Percentiles rank a stretch among this genome's conserved stretches.
phyloP scores from a whole-genome alignment of 768 basidiomycete species.

The Hydnomerulius pinastri region DNA sequence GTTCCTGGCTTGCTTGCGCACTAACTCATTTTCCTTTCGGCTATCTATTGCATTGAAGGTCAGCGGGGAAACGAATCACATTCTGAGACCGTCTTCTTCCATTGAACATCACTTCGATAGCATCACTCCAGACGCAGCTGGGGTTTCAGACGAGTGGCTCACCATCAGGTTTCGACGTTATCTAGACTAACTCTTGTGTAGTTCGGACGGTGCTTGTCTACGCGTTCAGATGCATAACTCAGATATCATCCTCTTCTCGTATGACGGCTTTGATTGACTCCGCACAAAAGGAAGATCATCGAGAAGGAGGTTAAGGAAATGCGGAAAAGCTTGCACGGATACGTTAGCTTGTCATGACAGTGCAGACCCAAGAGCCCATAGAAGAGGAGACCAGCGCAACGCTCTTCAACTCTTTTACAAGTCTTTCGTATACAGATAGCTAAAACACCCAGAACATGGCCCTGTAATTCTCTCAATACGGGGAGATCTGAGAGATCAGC shows the following conservation, averaged over 20 bases:
- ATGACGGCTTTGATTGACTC: slow-evolving; percentile 95
- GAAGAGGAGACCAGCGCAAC: slow-evolving; percentile 71
- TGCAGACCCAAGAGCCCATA: slow-evolving; percentile 80
- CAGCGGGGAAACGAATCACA: slow-evolving; percentile 84
- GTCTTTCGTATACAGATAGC: too few species aligned
- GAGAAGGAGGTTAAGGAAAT: slow-evolving; percentile 89
- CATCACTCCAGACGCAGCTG: slow-evolving; percentile 55
- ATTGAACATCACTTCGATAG: slow-evolving; percentile 76
- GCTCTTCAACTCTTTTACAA: slow-evolving; percentile 95
- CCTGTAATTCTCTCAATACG: too few species aligned
- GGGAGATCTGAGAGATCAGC: slow-evolving; percentile 25
- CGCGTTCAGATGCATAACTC: slow-evolving; percentile 59
- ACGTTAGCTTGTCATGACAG: slow-evolving; percentile 85
- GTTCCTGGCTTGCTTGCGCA: too few species aligned
- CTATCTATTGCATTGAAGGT: slow-evolving; percentile 61
- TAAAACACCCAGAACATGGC: too few species aligned
- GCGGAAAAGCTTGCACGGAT: slow-evolving; percentile 86
- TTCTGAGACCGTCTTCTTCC: slow-evolving; percentile 66
- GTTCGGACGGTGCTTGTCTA: slow-evolving; percentile 49
- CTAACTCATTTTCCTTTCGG: too few species aligned
- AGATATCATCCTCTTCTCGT: slow-evolving; percentile 69
- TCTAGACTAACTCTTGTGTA: slow-evolving; percentile 22
- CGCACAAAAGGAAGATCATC: slow-evolving; percentile 82
- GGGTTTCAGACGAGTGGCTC: slow-evolving; percentile 49
- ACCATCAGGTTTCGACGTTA: not conserved